Evolutionary conservation across 1,284 basidiomycete genomes (phyloP).

Genomic region (Trametes versicolor): DNA sequence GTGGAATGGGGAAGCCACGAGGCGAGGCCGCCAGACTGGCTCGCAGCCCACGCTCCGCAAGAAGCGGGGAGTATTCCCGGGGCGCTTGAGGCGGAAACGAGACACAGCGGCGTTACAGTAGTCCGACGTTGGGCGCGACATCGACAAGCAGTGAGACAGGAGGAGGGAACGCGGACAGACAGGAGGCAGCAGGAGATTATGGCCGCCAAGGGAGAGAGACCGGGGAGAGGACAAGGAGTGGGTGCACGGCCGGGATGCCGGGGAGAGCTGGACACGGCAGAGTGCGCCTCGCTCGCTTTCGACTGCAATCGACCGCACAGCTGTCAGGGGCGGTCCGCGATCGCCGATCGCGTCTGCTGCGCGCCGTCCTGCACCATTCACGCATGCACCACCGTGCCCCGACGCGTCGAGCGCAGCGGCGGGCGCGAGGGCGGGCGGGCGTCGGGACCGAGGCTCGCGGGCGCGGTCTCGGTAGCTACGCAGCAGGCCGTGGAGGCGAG

Average conservation of each 20-base stretch:
- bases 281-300: neutral
- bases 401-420: conserved; percentile 8
- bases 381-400: neutral
- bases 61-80: conserved; percentile 15
- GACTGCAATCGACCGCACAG: conserved; percentile 1
- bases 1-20: conserved; percentile 9
- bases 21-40: conserved; percentile 4
- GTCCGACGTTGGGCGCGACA: neutral
- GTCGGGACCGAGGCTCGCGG: neutral
- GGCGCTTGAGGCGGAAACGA: neutral
- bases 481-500: neutral
- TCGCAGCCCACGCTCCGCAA: conserved; percentile 2
- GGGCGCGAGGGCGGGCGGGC: neutral
- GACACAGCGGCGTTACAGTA: neutral
- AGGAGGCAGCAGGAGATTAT: neutral
- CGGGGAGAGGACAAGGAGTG: neutral
- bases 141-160: neutral
- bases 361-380: neutral
- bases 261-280: conserved; percentile 8
- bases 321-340: conserved; percentile 20
- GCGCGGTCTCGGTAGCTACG: neutral
- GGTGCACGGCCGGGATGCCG: conserved; percentile 4
- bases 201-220: neutral
- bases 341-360: conserved; percentile 18
- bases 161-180: neutral